Evolutionary conservation across 768 basidiomycete genomes (phyloP), one percentile per base, ranked within the genome.

Genomic region (Plicaturopsis crispa): DNA sequence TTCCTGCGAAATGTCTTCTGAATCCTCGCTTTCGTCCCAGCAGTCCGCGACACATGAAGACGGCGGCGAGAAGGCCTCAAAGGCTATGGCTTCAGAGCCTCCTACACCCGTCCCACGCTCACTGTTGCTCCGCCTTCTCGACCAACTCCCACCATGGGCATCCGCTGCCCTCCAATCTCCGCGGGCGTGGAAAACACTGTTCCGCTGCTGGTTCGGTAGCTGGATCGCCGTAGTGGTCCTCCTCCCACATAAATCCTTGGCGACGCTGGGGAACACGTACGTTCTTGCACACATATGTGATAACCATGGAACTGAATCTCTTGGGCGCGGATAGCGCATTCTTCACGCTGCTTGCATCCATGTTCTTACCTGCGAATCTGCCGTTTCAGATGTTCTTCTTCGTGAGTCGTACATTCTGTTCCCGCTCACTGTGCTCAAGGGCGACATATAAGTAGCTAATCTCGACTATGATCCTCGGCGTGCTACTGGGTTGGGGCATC

Each of bases 401-500:
- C 36, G 72, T 69, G 41, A 43, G 68, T 61, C n/a, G 12, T 26
- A 3, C 30, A 11, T 26, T 12, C 26, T 14, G 14, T 28, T 22
- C 26, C 24, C 2, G 2, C 12, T 40, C 28, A 11, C 21, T 26
- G 31, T 33, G 16, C 31, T 16, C 3, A 22, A 20, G 22, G 23
- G 22, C 1, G 21, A 14, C 20, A 13, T 21, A 6, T 43, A 10
- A 41, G 13, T 14, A 28, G 6, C 6, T 19, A 18, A 48, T 68
- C 2, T 50, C 63, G n/a, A 75, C 67, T 0, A 45, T 78, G 26
- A 43, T 72, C 18, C 12, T 75, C 5, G 75, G 75, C 1, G 46
- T 70, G 32, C 56, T 62, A 2, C 30, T 72, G 1, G 75, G 75
- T 10, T 80, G 77, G 76, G 76, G 66, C 0, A 60, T 73, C 45